Evolutionary conservation across 371 early-diverging fungal genomes (phyloP).

Genomic region (Batrachochytrium dendrobatidis): DNA sequence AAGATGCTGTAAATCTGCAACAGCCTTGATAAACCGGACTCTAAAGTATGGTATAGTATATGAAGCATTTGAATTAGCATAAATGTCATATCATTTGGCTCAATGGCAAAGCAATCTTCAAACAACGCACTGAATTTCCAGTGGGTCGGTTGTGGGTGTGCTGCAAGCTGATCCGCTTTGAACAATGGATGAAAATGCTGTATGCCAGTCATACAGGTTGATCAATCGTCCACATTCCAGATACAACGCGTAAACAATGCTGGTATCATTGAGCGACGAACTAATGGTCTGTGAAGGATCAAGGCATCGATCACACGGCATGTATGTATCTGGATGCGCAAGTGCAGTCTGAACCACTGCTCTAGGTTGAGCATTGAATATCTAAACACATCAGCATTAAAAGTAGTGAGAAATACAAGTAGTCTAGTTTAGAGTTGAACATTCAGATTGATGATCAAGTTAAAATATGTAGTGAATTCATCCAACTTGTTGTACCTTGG

Average conservation of each 20-base stretch:
- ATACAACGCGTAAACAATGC: conserved; percentile 79
- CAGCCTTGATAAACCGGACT: conserved; percentile 77
- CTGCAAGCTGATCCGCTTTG: conserved; percentile 16
- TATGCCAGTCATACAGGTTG: conserved; percentile 87
- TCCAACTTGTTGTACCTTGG: conserved; percentile 13
- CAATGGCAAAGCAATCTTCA: not conserved
- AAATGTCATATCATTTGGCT: not conserved
- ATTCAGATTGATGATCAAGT: not conserved
- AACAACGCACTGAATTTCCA: conserved; percentile 10
- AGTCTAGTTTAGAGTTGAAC: not conserved
- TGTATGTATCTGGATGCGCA: conserved; percentile 63
- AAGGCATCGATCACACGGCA: conserved; percentile 66
- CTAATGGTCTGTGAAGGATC: conserved; percentile 23
- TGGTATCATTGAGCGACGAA: conserved; percentile 68
- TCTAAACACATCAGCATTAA: conserved; percentile 15
- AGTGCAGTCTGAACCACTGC: conserved; percentile 77
- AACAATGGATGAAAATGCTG: conserved; percentile 66
- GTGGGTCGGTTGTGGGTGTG: not conserved
- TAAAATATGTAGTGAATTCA: not conserved
- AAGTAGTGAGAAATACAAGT: not conserved
- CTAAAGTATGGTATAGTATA: conserved; percentile 2
- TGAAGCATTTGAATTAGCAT: not conserved
- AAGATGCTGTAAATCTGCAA: conserved; percentile 77
- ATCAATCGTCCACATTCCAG: conserved; percentile 87
- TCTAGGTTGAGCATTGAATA: conserved; percentile 74